Evolutionary conservation across 768 basidiomycete species (phyloP).

Genomic region (Chalciporus piperatus): DNA sequence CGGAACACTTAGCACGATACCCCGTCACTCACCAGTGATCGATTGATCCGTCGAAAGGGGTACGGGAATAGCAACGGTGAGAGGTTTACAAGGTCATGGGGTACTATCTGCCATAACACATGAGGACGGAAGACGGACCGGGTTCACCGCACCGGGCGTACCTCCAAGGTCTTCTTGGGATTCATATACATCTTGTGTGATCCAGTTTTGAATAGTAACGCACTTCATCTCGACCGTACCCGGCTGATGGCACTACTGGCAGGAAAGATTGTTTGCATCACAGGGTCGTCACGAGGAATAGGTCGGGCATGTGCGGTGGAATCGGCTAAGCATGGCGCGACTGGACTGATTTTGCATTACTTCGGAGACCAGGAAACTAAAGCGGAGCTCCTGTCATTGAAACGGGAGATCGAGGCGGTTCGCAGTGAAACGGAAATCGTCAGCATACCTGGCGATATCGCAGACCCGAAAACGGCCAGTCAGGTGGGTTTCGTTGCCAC

Average conservation of each 20-base stretch:
- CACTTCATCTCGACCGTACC: neutral
- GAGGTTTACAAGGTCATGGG: constrained; percentile 15
- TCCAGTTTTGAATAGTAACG: neutral
- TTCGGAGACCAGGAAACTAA: constrained; percentile 56
- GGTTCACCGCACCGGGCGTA: neutral
- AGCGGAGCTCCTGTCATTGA: constrained; percentile 45
- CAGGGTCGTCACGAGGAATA: constrained; percentile 73
- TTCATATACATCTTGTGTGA: neutral
- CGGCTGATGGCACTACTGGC: constrained; percentile 41
- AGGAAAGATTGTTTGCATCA: constrained; percentile 66
- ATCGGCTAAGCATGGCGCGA: constrained; percentile 62
- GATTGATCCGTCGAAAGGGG: constrained; percentile 1
- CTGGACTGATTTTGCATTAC: constrained; percentile 64
- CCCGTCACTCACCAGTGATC: constrained; percentile 7
- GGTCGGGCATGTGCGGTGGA: constrained; percentile 68
- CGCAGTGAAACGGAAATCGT: constrained; percentile 42
- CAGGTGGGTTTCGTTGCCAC: constrained; percentile 40
- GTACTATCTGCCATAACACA: neutral
- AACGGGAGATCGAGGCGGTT: constrained; percentile 43
- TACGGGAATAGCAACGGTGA: constrained; percentile 10
- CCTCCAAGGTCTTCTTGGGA: neutral
- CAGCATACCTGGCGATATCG: constrained; percentile 65
- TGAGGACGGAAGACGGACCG: constrained; percentile 6
- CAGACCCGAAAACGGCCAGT: constrained; percentile 49
- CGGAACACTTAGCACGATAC: neutral